Base-by-base conservation (phyloP, 2,329 filamentous ascomycete species). In the Stemphylium vesicarium region DNA sequence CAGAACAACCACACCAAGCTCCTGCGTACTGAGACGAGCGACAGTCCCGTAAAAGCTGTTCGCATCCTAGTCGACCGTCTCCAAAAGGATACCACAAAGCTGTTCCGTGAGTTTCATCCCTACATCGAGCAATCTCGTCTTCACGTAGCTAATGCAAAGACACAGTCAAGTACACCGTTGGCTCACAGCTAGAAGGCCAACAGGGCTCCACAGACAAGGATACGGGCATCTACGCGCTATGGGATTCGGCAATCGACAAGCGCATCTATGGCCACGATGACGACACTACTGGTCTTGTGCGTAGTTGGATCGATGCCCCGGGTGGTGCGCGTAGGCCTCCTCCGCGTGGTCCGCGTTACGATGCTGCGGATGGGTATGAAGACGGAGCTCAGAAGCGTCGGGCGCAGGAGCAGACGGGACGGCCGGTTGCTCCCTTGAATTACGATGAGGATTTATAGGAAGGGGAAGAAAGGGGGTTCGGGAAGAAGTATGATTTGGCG, bases 1-100 rank as follows among this genome's bases (percentile, higher is more conserved):
- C 86, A 89, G 54, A 82, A 88, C 13, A 84, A 85, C 64, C 88
- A 88, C 0, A 93, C 93, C 0, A 91, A 92, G 60, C 81, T 82
- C 15, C 82, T 99, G 56, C 86, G 88, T 47, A 78, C 82, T 33
- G 88, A 95, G 73, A 88, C 96, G 50, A 84, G 85, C 64, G 82
- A 82, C 3, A 85, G 93, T 26, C 92, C 89, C 0, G 88, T 98
- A 24, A 86, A 90, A 57, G 66, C 66, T 1, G 56, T 57, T 2
- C 58, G 60, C 12, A 42, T 41, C 0, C 50, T 72, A 3, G 66
- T 69, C 1, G 42, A 61, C 8, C 51, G 60, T 2, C 57, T 72
- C 1, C 59, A 66, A 4, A 60, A 53, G 11, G 69, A 72, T n/a
- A 62, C 59, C 0, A 63, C 60, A 0, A 50, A 59, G 11, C 43